Conservation (phyloP, 352 stramenopile genomes). For the Globisporangium canariense region DNA sequence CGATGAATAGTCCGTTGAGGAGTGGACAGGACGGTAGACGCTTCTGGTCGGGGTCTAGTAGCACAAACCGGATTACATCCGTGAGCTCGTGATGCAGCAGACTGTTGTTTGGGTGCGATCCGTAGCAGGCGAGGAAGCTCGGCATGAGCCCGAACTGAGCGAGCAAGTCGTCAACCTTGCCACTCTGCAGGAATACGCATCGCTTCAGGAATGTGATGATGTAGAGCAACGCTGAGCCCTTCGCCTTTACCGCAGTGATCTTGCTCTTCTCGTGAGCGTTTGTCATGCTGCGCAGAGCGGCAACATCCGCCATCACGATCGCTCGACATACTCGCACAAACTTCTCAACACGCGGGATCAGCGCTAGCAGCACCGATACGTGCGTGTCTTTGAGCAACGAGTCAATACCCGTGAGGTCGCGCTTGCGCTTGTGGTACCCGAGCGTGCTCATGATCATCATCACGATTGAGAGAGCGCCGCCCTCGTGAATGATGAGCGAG, state of each 20-base stretch:
- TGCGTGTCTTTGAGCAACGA: constrained; percentile 48
- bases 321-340: constrained; percentile 72
- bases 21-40: constrained; percentile 71
- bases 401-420: constrained; percentile 73
- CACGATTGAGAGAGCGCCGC: constrained; percentile 76
- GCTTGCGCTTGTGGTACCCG: constrained; percentile 82
- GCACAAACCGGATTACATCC: constrained; percentile 82
- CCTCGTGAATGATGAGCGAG: constrained; percentile 67
- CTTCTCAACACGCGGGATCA: constrained; percentile 71
- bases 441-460: constrained; percentile 87
- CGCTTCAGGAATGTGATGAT: constrained; percentile 84
- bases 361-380: constrained; percentile 36
- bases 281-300: constrained; percentile 37
- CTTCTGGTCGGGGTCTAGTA: constrained; percentile 84
- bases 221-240: constrained; percentile 66
- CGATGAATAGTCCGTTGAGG: constrained; percentile 74
- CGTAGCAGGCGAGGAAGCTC: constrained; percentile 76
- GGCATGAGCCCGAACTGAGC: constrained; percentile 80
- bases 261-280: constrained; percentile 34
- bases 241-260: constrained; percentile 47
- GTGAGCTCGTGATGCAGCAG: constrained; percentile 84
- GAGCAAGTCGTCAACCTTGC: constrained; percentile 61
- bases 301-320: constrained; percentile 58
- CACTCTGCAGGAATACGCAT: constrained; percentile 79
- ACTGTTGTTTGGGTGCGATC: constrained; percentile 76